Conservation (phyloP, 2,329 filamentous ascomycete species). For the Myriosclerotinia curreyana region DNA sequence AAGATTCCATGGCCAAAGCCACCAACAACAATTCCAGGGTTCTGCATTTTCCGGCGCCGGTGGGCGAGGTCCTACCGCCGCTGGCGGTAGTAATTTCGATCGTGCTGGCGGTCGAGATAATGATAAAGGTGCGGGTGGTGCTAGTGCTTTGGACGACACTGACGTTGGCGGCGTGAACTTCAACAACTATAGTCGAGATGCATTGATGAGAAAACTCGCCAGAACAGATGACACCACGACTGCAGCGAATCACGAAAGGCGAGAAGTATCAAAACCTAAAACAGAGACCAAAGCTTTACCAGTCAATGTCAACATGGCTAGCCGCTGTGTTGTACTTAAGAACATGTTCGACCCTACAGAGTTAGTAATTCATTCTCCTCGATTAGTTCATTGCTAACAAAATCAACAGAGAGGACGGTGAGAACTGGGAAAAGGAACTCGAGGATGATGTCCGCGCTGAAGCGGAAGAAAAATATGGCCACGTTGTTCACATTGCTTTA, state of each 20-base stretch:
- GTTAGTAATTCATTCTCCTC: constrained; percentile 54
- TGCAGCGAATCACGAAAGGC: constrained; percentile 60
- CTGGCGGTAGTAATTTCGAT: constrained; percentile 75
- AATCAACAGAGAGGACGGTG: constrained; percentile 71
- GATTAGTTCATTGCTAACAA: constrained; percentile 39
- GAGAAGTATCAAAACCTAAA: constrained; percentile 72
- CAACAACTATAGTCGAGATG: constrained; percentile 98
- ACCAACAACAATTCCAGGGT: constrained; percentile 73
- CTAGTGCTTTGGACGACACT: constrained; percentile 93
- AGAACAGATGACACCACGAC: constrained; percentile 77
- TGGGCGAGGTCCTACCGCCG: constrained; percentile 79
- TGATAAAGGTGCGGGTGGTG: constrained; percentile 82
- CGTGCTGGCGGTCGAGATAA: constrained; percentile 84
- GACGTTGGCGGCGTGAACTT: constrained; percentile 98
- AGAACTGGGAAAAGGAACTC: constrained; percentile 86
- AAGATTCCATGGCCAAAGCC: constrained; percentile 79
- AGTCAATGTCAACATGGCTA: constrained; percentile 86
- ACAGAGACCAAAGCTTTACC: constrained; percentile 75
- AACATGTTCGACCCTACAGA: constrained; percentile 93
- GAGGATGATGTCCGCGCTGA: constrained; percentile 91
- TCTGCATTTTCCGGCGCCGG: constrained; percentile 89
- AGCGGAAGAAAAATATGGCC: constrained; percentile 93
- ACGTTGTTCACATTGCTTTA: constrained; percentile 94
- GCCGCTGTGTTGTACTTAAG: constrained; percentile 87
- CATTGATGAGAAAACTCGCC: constrained; percentile 97